Evolutionary conservation across 2,329 filamentous ascomycete species (phyloP).

Genomic region (Colletotrichum karsti): DNA sequence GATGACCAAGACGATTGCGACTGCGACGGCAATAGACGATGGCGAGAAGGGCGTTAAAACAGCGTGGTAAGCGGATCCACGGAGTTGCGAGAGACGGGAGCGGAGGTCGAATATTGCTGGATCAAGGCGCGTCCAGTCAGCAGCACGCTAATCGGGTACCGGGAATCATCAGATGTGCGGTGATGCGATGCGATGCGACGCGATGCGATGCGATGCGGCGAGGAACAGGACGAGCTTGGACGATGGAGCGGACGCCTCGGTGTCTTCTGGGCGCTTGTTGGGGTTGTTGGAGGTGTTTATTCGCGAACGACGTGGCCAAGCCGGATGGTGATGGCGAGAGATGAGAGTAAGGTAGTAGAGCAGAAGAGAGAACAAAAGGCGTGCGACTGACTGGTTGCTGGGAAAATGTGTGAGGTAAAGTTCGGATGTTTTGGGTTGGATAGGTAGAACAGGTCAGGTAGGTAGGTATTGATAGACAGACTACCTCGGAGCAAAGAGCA

Average conservation of each 20-base stretch:
- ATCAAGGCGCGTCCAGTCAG: conserved; percentile 13
- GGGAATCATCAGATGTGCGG: conserved; percentile 1
- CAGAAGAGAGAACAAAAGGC: neutral
- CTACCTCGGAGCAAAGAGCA: no score
- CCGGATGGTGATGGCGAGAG: neutral
- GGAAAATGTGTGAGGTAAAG: neutral
- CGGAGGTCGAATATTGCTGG: neutral
- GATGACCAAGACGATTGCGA: neutral
- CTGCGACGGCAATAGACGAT: neutral
- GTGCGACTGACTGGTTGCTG: neutral
- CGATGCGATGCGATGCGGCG: neutral
- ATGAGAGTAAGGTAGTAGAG: neutral
- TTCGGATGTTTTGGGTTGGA: conserved; percentile 1
- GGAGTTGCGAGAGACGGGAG: neutral
- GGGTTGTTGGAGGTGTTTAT: neutral
- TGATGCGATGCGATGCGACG: neutral
- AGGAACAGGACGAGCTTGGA: neutral
- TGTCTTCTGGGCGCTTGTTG: neutral
- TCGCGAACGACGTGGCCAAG: conserved; percentile 13
- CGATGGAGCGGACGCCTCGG: neutral
- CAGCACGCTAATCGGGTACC: neutral
- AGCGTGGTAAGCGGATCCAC: conserved; percentile 18
- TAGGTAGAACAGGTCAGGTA: neutral
- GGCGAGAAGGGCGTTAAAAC: neutral
- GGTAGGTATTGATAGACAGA: neutral